Evolutionary conservation across 2,329 filamentous ascomycete genomes (phyloP).

Genomic region (Claviceps spartinae): DNA sequence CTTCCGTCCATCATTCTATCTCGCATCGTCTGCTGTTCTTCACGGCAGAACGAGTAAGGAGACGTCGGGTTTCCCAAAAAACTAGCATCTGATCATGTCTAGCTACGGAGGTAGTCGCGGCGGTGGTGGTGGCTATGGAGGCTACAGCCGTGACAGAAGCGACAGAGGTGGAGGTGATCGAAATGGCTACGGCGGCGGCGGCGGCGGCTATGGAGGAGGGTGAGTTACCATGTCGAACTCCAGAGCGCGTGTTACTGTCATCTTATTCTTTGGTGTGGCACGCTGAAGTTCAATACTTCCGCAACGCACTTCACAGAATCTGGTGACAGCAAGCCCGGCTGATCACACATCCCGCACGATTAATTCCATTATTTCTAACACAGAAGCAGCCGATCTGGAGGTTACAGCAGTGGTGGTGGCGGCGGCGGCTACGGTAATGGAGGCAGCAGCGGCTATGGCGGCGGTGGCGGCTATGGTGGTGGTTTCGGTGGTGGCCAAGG

Average conservation of each 20-base stretch:
- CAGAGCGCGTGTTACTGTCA: background rate
- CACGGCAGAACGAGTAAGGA: background rate
- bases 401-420: slow-evolving; percentile 17
- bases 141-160: slow-evolving; percentile 29
- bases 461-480: slow-evolving; percentile 16
- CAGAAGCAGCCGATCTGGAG: slow-evolving; percentile 28
- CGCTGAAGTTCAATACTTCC: background rate
- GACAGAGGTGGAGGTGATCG: slow-evolving; percentile 37
- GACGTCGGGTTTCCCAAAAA: background rate
- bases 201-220: slow-evolving; percentile 23
- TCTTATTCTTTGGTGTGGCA: background rate
- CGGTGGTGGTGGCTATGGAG: slow-evolving; percentile 17
- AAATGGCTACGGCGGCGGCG: slow-evolving; percentile 24
- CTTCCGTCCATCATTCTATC: background rate
- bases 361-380: slow-evolving; percentile 20
- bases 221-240: slow-evolving; percentile 15
- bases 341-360: background rate
- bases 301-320: no score
- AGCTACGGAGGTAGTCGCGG: slow-evolving; percentile 27
- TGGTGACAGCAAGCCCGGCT: background rate
- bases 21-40: background rate
- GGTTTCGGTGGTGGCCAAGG: slow-evolving; percentile 19
- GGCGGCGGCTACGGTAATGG: slow-evolving; percentile 12
- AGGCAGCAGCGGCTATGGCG: slow-evolving; percentile 19
- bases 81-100: slow-evolving; percentile 26